Base-by-base conservation (phyloP, 1,284 basidiomycete genomes). In the Calocybe gambosa region DNA sequence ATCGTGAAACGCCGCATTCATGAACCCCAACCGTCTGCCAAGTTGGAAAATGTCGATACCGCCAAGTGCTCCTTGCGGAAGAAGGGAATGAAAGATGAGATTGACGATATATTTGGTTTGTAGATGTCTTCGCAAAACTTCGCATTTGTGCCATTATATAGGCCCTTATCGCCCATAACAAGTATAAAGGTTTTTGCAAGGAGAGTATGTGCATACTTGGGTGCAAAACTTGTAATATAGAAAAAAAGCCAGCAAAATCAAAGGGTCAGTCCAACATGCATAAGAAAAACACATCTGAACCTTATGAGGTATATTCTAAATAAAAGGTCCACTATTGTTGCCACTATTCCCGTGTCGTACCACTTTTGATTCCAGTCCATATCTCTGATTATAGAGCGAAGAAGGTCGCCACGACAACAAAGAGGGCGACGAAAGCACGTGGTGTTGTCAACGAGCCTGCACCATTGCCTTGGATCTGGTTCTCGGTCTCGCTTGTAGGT, bases 371-470 rank as follows among this genome's bases (percentile, higher is more conserved):
- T 33, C 36, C 33, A 13, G 20, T 5, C 15, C 15, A 3, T 38
- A 36, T 3, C 40, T 28, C 50, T 62, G 25, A 5, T 72, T 70
- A 84, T 52, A 84, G 67, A 53, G 75, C 70, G 58, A 82, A 69
- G 67, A 78, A 68, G 36, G 75, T 74, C 34, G 74, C 77, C 31
- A 70, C 60, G 52, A 76, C 64, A 36, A 74, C 78, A 39, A 71
- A 70, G 33, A 73, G 58, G 47, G 67, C 76, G 49, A 82, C 68
- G 37, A 75, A 58, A 20, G 69, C 62, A 53, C 70, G 67, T 26
- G 80, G 74, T 8, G 77, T 74, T n/a, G 70, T 61, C 29, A 74
- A 55, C 9, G 73, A 66, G 46, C 66, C 59, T 1, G 80, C 80
- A 42, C 77, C 78, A 60, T 68, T 80, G 49, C 56, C 77, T 61